A percentile compares a stretch with the other conserved stretches of the same genome.
Evolutionary conservation across 148 eudicot species (phyloP).

Genomic region (Rhododendron williamsianum): DNA sequence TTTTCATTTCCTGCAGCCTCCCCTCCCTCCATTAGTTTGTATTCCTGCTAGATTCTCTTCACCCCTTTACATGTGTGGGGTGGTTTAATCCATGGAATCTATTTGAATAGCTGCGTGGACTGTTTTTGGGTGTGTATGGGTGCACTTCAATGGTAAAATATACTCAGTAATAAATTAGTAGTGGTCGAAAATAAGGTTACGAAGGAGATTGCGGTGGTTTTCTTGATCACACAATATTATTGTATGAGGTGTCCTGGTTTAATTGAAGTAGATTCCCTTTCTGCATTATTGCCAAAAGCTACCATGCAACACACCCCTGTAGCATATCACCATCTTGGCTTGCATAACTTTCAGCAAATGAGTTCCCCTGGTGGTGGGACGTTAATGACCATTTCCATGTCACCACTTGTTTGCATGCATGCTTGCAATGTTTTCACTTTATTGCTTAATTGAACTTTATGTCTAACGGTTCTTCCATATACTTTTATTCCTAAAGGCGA

Average conservation of each 20-base stretch:
- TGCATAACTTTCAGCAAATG: not conserved
- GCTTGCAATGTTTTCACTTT: not conserved
- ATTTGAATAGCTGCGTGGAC: not conserved
- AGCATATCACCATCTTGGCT: not conserved
- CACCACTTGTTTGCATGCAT: not conserved
- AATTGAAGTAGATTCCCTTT: not conserved
- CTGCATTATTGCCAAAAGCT: not conserved
- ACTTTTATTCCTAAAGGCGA: not conserved
- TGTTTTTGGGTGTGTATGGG: not conserved
- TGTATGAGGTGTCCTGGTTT: not conserved
- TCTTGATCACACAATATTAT: not conserved
- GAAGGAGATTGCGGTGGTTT: not conserved
- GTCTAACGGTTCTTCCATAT: not conserved
- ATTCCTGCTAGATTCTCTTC: not conserved
- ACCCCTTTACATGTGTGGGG: not conserved
- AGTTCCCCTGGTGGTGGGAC: not conserved
- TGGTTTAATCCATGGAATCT: not conserved
- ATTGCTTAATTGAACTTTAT: not conserved
- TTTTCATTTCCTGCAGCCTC: constrained; percentile 2
- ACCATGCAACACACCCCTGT: not conserved
- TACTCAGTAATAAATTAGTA: not conserved
- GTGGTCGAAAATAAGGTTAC: not conserved
- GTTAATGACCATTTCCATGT: not conserved
- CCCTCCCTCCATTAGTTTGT: not conserved
- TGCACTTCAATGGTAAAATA: not conserved